Conservation (phyloP, 305 asterid species). For the Solanum hybrid region DNA sequence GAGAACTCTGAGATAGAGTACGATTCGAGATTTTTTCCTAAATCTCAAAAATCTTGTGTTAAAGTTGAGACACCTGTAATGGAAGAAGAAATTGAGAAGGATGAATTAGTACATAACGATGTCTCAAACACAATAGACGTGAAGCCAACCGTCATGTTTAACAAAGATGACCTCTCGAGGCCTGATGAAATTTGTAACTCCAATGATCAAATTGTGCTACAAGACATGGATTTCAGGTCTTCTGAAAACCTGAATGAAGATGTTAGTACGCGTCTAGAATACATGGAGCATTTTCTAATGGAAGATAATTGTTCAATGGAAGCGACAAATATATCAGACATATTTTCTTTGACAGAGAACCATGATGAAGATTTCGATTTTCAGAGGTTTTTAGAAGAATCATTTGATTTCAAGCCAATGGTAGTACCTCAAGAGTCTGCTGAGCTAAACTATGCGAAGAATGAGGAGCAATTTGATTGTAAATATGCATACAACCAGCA, state of each 20-base stretch:
- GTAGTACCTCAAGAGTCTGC: not conserved
- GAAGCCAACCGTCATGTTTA: not conserved
- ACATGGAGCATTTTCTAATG: slow-evolving; percentile 2
- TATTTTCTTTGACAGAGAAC: not conserved
- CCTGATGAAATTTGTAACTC: not conserved
- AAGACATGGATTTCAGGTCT: not conserved
- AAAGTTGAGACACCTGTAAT: not conserved
- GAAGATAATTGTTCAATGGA: slow-evolving; percentile 4
- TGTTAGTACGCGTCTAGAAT: not conserved
- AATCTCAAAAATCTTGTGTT: not conserved
- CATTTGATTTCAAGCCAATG: not conserved
- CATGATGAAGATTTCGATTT: not conserved
- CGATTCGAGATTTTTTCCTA: not conserved
- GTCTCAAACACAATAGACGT: not conserved
- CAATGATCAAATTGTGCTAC: not conserved
- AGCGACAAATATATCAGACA: not conserved
- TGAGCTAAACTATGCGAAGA: not conserved
- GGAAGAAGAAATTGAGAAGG: not conserved
- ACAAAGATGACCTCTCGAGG: not conserved
- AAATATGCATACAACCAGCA: not conserved
- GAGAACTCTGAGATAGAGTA: not conserved
- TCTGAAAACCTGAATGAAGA: not conserved
- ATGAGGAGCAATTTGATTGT: not conserved
- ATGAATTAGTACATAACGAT: not conserved
- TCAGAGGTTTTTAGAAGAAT: not conserved